phyloP scores from a whole-genome alignment of 352 stramenopile genomes.

The Phytophthora nicotianae region DNA sequence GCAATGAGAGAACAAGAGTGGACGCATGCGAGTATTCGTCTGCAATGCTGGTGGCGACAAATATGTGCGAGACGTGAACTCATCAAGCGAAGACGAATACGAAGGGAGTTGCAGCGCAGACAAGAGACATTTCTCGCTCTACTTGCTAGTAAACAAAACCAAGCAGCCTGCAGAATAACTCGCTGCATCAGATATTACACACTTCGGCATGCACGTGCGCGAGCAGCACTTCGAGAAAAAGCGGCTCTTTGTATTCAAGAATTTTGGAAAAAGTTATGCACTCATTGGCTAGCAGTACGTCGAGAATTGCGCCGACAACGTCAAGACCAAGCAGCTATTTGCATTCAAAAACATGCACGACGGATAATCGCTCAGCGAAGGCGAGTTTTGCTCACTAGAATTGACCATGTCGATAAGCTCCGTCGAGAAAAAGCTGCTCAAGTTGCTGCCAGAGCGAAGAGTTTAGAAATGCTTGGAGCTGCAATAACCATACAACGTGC shows the following conservation, averaged over 20 bases:
- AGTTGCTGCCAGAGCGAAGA: conserved; percentile 9
- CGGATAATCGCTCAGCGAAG: conserved; percentile 39
- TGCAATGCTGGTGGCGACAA: conserved; percentile 74
- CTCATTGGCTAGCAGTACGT: conserved; percentile 53
- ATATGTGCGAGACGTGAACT: conserved; percentile 38
- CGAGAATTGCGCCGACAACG: conserved; percentile 44
- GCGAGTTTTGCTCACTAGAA: conserved; percentile 43
- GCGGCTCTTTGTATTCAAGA: conserved; percentile 48
- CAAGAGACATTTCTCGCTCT: conserved; percentile 49
- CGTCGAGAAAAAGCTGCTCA: conserved; percentile 14
- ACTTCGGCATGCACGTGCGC: conserved; percentile 1
- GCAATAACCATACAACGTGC: conserved; percentile 51
- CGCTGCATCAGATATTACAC: conserved; percentile 39
- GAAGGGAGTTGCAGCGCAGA: conserved; percentile 45
- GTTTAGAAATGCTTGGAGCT: conserved; percentile 38
- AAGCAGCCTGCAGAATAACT: conserved; percentile 55
- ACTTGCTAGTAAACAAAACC: conserved; percentile 50
- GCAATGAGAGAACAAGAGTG: conserved; percentile 22
- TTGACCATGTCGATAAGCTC: conserved; percentile 33
- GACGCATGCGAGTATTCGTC: conserved; percentile 9
- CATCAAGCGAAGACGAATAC: conserved; percentile 30
- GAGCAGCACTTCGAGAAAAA: conserved; percentile 7
- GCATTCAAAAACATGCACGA: conserved; percentile 49
- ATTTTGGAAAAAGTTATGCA: conserved; percentile 58
- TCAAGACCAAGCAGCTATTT: conserved; percentile 40